Base-by-base conservation (phyloP, 495 filamentous ascomycete species). In the Neurospora hispaniola region DNA sequence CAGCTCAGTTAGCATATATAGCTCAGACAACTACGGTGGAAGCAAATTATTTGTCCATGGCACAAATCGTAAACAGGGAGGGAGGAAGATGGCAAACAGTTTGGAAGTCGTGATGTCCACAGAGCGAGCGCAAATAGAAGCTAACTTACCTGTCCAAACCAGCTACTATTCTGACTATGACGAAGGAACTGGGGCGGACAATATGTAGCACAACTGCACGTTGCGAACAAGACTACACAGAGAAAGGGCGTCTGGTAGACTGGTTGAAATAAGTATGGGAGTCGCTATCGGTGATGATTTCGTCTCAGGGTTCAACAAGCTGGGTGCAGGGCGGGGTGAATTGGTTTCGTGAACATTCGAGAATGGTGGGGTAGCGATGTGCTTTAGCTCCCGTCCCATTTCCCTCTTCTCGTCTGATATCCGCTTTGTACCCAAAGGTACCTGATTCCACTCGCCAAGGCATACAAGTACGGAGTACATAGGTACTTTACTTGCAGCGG, bases 341-440 rank as follows among this genome's bases (percentile, higher is more conserved):
- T 66, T 66, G 46, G 76, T 69, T 79, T 79, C 78, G 68, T 79
- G 78, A 79, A 79, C 71, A 70, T 79, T 79, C 78, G 78, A 79
- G 74, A 74, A 59, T 76, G 77, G 78, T 78, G 77, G 78, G 78
- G 78, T 70, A 59, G 48, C 23, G 27, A 66, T 35, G 54, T 66
- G 54, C 54, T 66, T 66, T 66, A 66, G 54, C 54, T 66, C 54
- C 54, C 54, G 54, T 66, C 54, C 54, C 27, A 27, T 38, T 66
- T 18, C 54, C 54, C 14, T 62, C 54, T 18, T 35, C 3, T 16
- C 54, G 35, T 66, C 54, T 66, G 27, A 66, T 35, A 62, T 66
- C 14, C 54, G 9, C 27, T 5, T 14, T 35, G 27, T 66, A 35
- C 54, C 27, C 27, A 35, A 16, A 38, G 54, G 54, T 66, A 66